Evolutionary conservation across 2,329 filamentous ascomycete genomes (phyloP), one percentile per base, ranked within the genome.

Genomic region (Xylaria digitata): DNA sequence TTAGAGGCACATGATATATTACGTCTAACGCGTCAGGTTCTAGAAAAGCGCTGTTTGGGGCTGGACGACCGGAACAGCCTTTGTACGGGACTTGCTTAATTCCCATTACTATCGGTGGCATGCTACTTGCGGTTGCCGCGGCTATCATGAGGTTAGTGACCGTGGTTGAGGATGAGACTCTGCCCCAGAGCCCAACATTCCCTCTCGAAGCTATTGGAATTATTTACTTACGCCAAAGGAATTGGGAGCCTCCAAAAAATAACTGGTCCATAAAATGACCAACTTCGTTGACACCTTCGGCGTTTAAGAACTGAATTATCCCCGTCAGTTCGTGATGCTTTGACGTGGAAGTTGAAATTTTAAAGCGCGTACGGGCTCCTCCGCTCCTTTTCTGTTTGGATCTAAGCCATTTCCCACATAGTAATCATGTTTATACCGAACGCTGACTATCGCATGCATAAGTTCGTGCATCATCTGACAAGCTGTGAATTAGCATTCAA

Each of bases 391-490:
- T 45, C 13, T 60, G 1, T 7, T 1, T 6, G 1, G 1, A 9
- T 40, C 8, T 2, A 57, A 56, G n/a, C 26, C 9, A 13, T 63
- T 59, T 30, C 60, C 60, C 5, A 3, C 1, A 9, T 50, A 62
- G 2, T 5, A 9, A 9, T 55, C 46, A 2, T 50, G 26, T 0
- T 1, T 2, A 26, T 63, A 58, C 37, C 65, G 54, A 37, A 19
- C 34, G 0, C 1, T 30, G 0, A 40, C 0, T 26, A 60, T 55
- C 1, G 49, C 42, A 32, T 67, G 65, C 54, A 60, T 60, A 21
- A 63, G 15, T 46, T 67, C 65, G 13, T 67, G 65, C 9, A 63
- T n/a, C 13, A 67, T 40, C 65, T 67, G 30, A 21, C 3, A 2
- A 45, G 30, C 15, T 17, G 4, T 11, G 6, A 30, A 37, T 58